phyloP scores from a whole-genome alignment of 441 rosid species.

The Hura crepitans region DNA sequence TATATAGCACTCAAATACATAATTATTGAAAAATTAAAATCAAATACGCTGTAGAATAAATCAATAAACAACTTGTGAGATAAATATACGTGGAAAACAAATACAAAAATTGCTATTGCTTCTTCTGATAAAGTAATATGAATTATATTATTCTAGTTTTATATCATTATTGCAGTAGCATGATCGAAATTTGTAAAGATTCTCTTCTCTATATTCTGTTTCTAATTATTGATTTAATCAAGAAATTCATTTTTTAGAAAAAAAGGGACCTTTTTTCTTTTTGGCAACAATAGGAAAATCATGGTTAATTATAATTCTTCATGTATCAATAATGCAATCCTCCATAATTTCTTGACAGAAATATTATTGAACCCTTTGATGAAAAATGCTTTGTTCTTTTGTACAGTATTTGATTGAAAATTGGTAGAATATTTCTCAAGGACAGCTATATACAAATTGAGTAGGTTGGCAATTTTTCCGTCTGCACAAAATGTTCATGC shows the following conservation, averaged over 20 bases:
- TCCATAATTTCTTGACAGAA: neutral
- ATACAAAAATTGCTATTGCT: no score
- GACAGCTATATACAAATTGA: constrained; percentile 16
- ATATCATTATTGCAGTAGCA: constrained; percentile 19
- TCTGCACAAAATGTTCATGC: constrained; percentile 3
- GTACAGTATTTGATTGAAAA: neutral
- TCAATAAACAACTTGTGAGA: constrained; percentile 38
- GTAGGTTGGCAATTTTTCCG: no score
- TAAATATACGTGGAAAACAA: constrained; percentile 23
- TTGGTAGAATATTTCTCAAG: constrained; percentile 11
- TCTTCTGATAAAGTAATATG: no score
- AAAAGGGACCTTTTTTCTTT: constrained; percentile 15
- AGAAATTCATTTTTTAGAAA: neutral
- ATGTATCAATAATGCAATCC: neutral
- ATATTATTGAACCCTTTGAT: neutral
- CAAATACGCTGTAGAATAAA: no score
- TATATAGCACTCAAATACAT: no score
- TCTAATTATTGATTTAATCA: constrained; percentile 6
- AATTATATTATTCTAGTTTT: constrained; percentile 15
- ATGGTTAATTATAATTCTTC: neutral
- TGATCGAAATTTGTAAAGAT: no score
- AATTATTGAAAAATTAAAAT: no score
- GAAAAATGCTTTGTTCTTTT: neutral
- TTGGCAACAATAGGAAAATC: neutral
- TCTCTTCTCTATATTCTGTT: no score